A percentile compares a stretch with the other conserved stretches of the same genome.
Evolutionary conservation across 257 asterid species (phyloP).

Genomic region (Fraxinus anomala): DNA sequence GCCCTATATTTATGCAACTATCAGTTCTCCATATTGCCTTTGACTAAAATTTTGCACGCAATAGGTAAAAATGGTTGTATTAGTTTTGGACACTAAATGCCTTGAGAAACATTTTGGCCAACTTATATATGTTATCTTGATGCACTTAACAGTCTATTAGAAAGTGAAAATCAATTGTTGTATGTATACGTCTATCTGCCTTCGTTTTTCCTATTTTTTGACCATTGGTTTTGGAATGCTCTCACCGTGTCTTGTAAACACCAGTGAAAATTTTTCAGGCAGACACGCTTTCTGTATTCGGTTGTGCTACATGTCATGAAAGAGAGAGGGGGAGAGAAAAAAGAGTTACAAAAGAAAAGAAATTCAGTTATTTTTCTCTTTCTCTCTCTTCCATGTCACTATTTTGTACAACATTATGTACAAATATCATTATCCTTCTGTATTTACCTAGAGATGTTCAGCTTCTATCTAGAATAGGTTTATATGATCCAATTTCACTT

Average conservation of each 20-base stretch:
- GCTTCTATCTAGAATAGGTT: background rate
- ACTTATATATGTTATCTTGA: background rate
- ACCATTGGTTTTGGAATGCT: background rate
- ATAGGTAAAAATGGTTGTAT: background rate
- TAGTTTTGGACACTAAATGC: background rate
- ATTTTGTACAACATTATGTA: too few relatives aligned
- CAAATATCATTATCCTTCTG: background rate
- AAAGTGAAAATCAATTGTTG: background rate
- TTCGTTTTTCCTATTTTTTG: background rate
- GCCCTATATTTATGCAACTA: background rate
- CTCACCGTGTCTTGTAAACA: background rate
- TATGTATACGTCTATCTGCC: background rate
- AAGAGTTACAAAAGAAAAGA: too few relatives aligned
- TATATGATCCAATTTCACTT: background rate
- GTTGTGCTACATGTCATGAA: too few relatives aligned
- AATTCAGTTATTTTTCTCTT: too few relatives aligned
- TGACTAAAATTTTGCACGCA: background rate
- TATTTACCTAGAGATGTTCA: background rate
- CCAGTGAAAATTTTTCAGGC: background rate
- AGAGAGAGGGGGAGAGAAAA: too few relatives aligned
- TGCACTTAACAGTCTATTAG: background rate
- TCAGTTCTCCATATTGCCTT: background rate
- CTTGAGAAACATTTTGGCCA: background rate
- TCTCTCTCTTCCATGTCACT: too few relatives aligned
- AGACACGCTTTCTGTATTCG: background rate